These are phyloP conservation scores for Nectriaceae sp. DNA, from an alignment of 2,329 filamentous ascomycete genomes.

Conservation along the genomic window DNA sequence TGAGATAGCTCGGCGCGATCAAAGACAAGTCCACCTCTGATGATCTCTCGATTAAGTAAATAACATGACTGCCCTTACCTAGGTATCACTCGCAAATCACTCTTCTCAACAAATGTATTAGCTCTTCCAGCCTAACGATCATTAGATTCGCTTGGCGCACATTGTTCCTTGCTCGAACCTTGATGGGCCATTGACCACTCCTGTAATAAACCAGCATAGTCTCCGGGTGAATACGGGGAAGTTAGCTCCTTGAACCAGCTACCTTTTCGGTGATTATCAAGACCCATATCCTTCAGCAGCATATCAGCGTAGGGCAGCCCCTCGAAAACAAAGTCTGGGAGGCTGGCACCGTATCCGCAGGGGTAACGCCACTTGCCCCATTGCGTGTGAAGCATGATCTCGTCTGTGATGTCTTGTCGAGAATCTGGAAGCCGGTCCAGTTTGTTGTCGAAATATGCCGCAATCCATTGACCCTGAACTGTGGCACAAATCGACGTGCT, in stretches of 20 bases:
- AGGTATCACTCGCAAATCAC: no score
- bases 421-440: constrained; percentile 36
- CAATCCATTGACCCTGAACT: constrained; percentile 53
- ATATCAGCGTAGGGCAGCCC: constrained; percentile 58
- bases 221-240: constrained; percentile 20
- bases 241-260: constrained; percentile 14
- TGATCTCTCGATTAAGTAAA: no score
- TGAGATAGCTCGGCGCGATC: no score
- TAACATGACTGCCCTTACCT: no score
- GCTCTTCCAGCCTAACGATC: no score
- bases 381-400: constrained; percentile 61
- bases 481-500: constrained; percentile 37
- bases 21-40: no score
- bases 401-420: constrained; percentile 46
- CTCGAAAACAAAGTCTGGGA: constrained; percentile 77
- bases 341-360: constrained; percentile 60
- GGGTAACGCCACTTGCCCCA: constrained; percentile 73
- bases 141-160: no score
- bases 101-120: no score
- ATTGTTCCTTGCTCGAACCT: no score
- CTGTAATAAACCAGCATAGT: constrained; percentile 28
- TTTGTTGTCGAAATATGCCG: constrained; percentile 56
- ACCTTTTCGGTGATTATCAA: constrained; percentile 39
- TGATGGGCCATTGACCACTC: no score
- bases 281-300: constrained; percentile 65